A percentile compares a stretch with the other conserved stretches of the same genome.
phyloP scores from a whole-genome alignment of 257 asterid species.

The Jacaranda mimosifolia region DNA sequence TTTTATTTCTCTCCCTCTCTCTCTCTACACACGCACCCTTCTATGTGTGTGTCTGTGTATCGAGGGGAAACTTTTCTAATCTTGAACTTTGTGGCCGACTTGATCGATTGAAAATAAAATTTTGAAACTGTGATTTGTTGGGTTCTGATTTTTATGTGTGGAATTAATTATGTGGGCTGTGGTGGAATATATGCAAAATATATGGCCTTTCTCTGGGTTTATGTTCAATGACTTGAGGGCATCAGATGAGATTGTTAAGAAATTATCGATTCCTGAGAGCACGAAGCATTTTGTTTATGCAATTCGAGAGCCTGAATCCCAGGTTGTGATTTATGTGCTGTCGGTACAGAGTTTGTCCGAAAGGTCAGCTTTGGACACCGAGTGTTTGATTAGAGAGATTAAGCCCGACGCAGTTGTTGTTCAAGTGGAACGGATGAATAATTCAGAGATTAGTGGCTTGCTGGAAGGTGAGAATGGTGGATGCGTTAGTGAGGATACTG shows the following conservation, averaged over 20 bases:
- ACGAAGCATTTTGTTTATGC: constrained; percentile 88
- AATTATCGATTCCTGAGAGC: constrained; percentile 72
- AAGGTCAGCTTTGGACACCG: constrained; percentile 79
- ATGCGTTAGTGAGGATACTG: constrained; percentile 39
- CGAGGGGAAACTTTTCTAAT: constrained; percentile 12
- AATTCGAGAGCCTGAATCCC: constrained; percentile 68
- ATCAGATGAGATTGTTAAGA: constrained; percentile 72
- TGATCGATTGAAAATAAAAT: constrained; percentile 23
- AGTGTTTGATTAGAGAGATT: constrained; percentile 74
- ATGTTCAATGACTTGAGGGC: constrained; percentile 65
- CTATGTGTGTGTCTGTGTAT: background rate
- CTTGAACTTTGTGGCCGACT: background rate
- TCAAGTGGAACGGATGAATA: constrained; percentile 62
- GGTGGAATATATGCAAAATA: constrained; percentile 58
- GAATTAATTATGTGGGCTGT: constrained; percentile 48
- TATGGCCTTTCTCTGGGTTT: constrained; percentile 81
- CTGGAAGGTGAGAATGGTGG: constrained; percentile 35
- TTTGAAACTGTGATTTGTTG: constrained; percentile 14
- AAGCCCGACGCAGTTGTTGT: constrained; percentile 95
- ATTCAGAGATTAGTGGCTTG: constrained; percentile 40
- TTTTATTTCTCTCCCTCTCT: background rate
- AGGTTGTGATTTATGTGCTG: constrained; percentile 67
- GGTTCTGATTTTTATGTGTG: constrained; percentile 22
- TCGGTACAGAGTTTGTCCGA: constrained; percentile 89
- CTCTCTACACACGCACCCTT: background rate